A percentile compares a stretch with the other conserved stretches of the same genome.
These are phyloP conservation scores for Tetrahymena malaccensis DNA, from an alignment of 73 alveolate genomes.

Conservation along the genomic window DNA sequence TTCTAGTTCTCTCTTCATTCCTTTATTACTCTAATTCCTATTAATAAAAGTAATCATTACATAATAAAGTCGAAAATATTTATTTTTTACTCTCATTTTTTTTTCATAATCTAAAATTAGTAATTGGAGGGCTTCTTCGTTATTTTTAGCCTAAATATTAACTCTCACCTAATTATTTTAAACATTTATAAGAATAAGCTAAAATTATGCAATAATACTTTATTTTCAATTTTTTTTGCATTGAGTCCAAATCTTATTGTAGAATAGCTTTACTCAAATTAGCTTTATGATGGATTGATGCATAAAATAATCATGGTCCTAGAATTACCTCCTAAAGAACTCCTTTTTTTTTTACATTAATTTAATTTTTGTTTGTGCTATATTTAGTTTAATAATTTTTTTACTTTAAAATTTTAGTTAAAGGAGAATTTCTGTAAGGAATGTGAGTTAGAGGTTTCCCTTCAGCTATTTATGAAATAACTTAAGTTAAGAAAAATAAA, in stretches of 20 bases:
- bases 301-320: conserved; percentile 51
- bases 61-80: neutral
- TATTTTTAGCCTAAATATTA: neutral
- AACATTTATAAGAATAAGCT: neutral
- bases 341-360: neutral
- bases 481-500: conserved; percentile 64
- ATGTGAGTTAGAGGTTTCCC: conserved; percentile 34
- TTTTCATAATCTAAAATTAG: neutral
- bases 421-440: conserved; percentile 40
- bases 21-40: neutral
- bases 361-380: neutral
- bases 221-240: conserved; percentile 92
- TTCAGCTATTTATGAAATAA: conserved; percentile 39
- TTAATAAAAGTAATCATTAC: neutral
- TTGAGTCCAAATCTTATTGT: conserved; percentile 74
- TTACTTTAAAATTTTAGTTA: conserved; percentile 28
- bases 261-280: conserved; percentile 28
- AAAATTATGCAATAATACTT: conserved; percentile 13
- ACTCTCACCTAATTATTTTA: neutral
- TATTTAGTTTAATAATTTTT: neutral
- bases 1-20: neutral
- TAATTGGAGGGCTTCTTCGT: neutral
- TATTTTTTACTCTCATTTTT: neutral
- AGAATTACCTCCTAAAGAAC: conserved; percentile 46
- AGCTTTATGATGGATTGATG: conserved; percentile 68